Percentiles rank a stretch among this genome's conserved stretches.
Evolutionary conservation across 1,284 basidiomycete genomes (phyloP).

Genomic region (Microbotryomycetes sp.): DNA sequence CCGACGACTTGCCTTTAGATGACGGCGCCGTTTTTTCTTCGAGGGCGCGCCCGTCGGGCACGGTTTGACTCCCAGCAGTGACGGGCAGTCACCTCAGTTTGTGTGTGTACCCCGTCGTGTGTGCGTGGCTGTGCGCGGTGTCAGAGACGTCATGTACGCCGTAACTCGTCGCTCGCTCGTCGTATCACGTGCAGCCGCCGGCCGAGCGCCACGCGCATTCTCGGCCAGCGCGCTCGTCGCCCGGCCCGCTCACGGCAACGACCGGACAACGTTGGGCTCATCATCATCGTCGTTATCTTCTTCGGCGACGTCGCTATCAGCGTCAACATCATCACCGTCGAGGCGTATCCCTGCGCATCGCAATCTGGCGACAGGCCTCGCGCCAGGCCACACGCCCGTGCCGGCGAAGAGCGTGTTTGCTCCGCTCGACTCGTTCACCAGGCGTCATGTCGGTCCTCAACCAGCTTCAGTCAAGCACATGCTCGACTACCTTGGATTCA

Average conservation of each 20-base stretch:
- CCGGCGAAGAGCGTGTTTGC: constrained; percentile 48
- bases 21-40: too few species aligned
- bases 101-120: too few species aligned
- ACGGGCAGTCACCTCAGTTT: too few species aligned
- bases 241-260: not conserved
- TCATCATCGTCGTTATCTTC: too few species aligned
- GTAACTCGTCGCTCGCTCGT: not conserved
- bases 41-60: too few species aligned
- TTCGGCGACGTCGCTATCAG: too few species aligned
- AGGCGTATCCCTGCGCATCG: too few species aligned
- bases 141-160: too few species aligned
- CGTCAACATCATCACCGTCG: too few species aligned
- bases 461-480: constrained; percentile 64
- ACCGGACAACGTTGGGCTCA: not conserved
- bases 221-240: not conserved
- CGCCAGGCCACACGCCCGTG: constrained; percentile 10
- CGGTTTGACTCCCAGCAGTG: too few species aligned
- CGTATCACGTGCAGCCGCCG: not conserved
- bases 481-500: constrained; percentile 72
- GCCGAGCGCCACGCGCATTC: not conserved
- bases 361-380: constrained; percentile 23
- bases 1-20: too few species aligned
- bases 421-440: constrained; percentile 76
- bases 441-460: constrained; percentile 84
- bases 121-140: too few species aligned